These are phyloP conservation scores for Pichia terricola DNA, from an alignment of 1,139 yeast species.

Conservation along the genomic window DNA sequence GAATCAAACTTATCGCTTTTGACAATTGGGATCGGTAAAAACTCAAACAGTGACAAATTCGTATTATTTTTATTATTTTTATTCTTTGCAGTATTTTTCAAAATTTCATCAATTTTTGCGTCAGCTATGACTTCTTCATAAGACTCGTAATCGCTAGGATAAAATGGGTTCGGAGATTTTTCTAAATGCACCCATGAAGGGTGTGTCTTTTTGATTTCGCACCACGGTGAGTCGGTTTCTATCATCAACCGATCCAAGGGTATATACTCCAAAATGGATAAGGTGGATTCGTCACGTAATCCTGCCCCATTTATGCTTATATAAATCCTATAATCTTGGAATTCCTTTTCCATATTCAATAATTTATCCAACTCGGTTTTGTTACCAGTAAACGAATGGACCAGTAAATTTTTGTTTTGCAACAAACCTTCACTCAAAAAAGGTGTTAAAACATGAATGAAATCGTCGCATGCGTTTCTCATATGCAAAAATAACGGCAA, in stretches of 20 bases:
- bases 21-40: conserved; percentile 51
- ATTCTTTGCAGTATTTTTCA: background rate
- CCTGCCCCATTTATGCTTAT: conserved; percentile 93
- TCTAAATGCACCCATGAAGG: conserved; percentile 55
- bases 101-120: conserved; percentile 2
- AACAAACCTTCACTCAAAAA: conserved; percentile 32
- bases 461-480: conserved; percentile 82
- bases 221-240: conserved; percentile 99
- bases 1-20: conserved; percentile 51
- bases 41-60: conserved; percentile 32
- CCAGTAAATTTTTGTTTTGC: conserved; percentile 48
- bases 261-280: conserved; percentile 52
- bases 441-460: conserved; percentile 51
- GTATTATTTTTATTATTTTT: conserved; percentile 13
- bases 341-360: conserved; percentile 24
- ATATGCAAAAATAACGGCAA: conserved; percentile 84
- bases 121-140: background rate
- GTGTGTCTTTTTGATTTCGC: conserved; percentile 81
- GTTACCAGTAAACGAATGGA: conserved; percentile 91
- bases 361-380: conserved; percentile 46
- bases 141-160: conserved; percentile 31
- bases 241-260: conserved; percentile 66
- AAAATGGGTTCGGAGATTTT: conserved; percentile 44
- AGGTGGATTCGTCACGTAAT: conserved; percentile 63
- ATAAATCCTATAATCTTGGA: conserved; percentile 37